Base-by-base conservation (phyloP, 2,329 filamentous ascomycete genomes). In the Thielaviopsis ethacetica region DNA sequence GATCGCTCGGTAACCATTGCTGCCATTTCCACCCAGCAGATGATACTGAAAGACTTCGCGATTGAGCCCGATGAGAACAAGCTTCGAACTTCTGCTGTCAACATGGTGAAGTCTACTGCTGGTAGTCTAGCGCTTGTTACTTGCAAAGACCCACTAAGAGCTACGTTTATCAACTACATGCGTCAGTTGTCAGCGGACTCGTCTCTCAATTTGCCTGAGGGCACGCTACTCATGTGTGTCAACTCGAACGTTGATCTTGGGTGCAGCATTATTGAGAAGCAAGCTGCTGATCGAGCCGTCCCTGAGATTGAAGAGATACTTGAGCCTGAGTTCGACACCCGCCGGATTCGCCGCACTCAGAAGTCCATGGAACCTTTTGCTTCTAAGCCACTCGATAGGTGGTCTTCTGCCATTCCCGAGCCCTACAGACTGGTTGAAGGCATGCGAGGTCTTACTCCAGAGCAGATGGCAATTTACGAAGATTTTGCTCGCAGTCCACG, bases 1-100 rank as follows among this genome's bases (percentile, higher is more conserved):
- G 94, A 98, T 69, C 82, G 93, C 58, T 98, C 93, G 1, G 91
- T 98, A 47, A 97, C 94, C 0, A 98, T 98, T 68, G 93, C 93
- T 53, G 91, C 91, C 1, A 97, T 98, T 62, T 95, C 91, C 2
- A 96, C 94, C 0, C 86, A 90, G 62, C 90, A 97, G 70, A 87
- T 98, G 72, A 88, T 98, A 50, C 84, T 88, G 65, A 98, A 98
- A 69, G 93, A 98, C 69, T 98, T 97, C 68, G 86, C 88, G 0
- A 94, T 91, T 58, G 94, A 98, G 67, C 82, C 85, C 2, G 90
- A 96, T 66, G 88, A 95, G 71, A 87, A 88, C 64, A 86, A 88
- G 62, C 79, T 97, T 58, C 85, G 90, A 57, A 86, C 84, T 56
- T 87, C 91, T 34, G 91, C 93, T 3, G 84, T 95, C 64, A 95